Evolutionary conservation across 306 rosid genomes (phyloP).

Genomic region (Quercus agrifolia): DNA sequence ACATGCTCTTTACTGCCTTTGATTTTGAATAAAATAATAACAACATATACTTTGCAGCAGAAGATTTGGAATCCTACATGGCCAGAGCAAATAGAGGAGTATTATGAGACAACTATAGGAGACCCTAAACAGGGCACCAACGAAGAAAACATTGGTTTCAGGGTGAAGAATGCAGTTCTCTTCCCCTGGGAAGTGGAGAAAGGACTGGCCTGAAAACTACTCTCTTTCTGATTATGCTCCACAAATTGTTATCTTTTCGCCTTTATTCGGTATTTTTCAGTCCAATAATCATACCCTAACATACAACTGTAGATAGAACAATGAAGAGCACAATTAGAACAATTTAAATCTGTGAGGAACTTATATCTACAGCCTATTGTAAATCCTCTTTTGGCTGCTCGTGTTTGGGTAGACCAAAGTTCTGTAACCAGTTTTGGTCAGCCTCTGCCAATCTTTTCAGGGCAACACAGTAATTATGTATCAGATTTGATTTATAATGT

Average conservation of each 20-base stretch:
- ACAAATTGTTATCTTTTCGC: slow-evolving; percentile 57
- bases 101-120: slow-evolving; percentile 21
- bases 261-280: slow-evolving; percentile 40
- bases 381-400: slow-evolving; percentile 16
- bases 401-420: slow-evolving; percentile 9
- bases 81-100: slow-evolving; percentile 40
- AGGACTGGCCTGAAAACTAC: slow-evolving; percentile 80
- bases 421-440: slow-evolving; percentile 25
- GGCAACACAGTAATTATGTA: slow-evolving; percentile 20
- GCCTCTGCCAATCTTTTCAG: slow-evolving; percentile 36
- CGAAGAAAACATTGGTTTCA: slow-evolving; percentile 54
- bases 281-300: slow-evolving; percentile 19
- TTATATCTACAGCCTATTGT: background rate
- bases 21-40: background rate
- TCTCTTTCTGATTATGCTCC: slow-evolving; percentile 83
- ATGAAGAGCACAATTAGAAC: background rate
- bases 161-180: slow-evolving; percentile 66
- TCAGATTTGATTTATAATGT: background rate
- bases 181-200: slow-evolving; percentile 75
- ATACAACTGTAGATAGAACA: background rate
- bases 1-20: background rate
- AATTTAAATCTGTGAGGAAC: background rate
- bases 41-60: slow-evolving; percentile 43
- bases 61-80: slow-evolving; percentile 61
- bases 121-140: slow-evolving; percentile 20